Evolutionary conservation across 2,329 filamentous ascomycete species (phyloP), one percentile per base, ranked within the genome.

Genomic region (Epicoccum sorghinum): DNA sequence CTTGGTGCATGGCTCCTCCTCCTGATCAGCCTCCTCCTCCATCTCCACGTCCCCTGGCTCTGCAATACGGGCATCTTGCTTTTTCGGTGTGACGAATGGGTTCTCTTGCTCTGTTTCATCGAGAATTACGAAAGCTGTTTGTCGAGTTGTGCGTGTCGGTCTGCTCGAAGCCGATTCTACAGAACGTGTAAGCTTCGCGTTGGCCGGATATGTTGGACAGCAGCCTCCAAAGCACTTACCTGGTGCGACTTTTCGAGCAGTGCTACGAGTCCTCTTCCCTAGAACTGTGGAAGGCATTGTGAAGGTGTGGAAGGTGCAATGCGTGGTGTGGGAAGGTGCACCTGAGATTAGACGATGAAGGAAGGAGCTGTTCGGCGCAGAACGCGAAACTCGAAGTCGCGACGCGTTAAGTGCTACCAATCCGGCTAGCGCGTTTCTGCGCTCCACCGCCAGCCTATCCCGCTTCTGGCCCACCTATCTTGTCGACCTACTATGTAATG

Each of bases 91-190:
- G 45, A 78, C 61, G 54, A 84, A 81, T 2, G 84, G 84, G 52
- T 89, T 86, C 58, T 83, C 78, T 61, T 91, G 89, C 73, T 92
- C 89, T 62, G 89, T 84, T 62, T 88, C 86, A 66, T 83, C 80
- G 25, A 77, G 64, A 37, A 76, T 74, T 5, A 76, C 78, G 68
- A 76, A 77, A 61, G 74, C 77, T 40, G 78, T 69, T 72, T 72
- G 70, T 55, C 76, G 70, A 60, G 79, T 79, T 59, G 77, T 61
- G 44, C 76, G 72, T 35, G 77, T 77, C 41, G 64, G 55, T 54
- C 59, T 59, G 47, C 56, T 43, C 25, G 58, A 59, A 43, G 52
- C 52, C 52, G 54, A 57, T 46, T 71, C 70, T 70, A 60, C 46
- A 56, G 52, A 39, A 35, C 60, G 61, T 57, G 65, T 64, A 58